Evolutionary conservation across 2,329 filamentous ascomycete genomes (phyloP).

Genomic region (Fusarium sp.): DNA sequence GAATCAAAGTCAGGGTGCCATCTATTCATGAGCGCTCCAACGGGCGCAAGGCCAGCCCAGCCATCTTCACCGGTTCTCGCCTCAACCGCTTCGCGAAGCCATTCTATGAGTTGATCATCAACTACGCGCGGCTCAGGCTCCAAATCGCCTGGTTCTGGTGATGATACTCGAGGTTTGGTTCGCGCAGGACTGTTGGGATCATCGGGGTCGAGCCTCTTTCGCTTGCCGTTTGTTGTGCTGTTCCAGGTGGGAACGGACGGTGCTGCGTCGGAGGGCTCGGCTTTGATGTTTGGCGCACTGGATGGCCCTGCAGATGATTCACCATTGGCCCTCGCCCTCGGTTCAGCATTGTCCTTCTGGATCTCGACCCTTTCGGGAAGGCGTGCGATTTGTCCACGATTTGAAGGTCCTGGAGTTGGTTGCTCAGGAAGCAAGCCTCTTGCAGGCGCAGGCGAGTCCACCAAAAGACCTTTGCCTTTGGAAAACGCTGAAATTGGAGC

Average conservation of each 20-base stretch:
- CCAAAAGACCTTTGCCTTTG: fast-evolving
- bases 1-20: conserved; percentile 45
- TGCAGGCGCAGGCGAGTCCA: background rate
- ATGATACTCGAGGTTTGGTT: background rate
- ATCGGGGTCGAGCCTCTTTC: background rate
- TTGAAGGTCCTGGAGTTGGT: fast-evolving
- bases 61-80: conserved; percentile 36
- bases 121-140: fast-evolving
- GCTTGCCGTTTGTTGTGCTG: background rate
- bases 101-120: background rate
- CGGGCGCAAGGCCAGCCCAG: conserved; percentile 40
- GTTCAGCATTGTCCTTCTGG: background rate
- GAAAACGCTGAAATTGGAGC: fast-evolving
- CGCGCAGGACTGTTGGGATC: background rate
- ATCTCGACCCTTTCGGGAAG: background rate
- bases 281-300: background rate
- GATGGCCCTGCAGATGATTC: background rate
- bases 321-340: fast-evolving
- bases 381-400: fast-evolving
- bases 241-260: background rate
- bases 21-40: conserved; percentile 41
- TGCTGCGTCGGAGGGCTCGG: background rate
- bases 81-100: conserved; percentile 32
- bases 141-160: fast-evolving
- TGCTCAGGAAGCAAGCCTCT: too few relatives aligned